phyloP scores from a whole-genome alignment of 768 basidiomycete genomes.

The Cystofilobasidium capitatum region DNA sequence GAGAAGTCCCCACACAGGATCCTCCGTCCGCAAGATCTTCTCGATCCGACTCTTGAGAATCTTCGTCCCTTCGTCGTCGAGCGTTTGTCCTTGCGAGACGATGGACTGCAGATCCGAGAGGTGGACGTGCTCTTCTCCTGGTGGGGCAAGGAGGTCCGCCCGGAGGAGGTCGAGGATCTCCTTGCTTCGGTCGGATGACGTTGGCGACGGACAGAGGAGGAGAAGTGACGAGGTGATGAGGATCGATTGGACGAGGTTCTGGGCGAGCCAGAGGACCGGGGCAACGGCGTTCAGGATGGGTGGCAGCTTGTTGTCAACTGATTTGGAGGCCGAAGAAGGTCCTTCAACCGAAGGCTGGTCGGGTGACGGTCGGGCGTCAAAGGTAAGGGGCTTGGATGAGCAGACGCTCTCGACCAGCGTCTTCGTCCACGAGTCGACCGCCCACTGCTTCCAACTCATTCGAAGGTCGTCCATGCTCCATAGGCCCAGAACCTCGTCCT shows the following conservation, averaged over 20 bases:
- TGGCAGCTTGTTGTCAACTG: not conserved
- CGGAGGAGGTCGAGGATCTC: constrained; percentile 1
- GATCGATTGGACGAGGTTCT: constrained; percentile 14
- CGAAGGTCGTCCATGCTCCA: not conserved
- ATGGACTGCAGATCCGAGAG: constrained; percentile 7
- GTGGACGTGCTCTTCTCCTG: not conserved
- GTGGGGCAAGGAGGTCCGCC: constrained; percentile 5
- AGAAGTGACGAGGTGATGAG: constrained; percentile 12
- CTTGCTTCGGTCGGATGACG: not conserved
- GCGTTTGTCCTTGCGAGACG: not conserved
- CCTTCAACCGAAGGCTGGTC: not conserved
- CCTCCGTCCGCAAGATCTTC: constrained; percentile 4
- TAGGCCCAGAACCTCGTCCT: not conserved
- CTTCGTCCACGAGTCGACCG: not conserved
- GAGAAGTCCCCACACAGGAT: constrained; percentile 12
- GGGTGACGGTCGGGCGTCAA: too few relatives aligned
- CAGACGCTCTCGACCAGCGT: not conserved
- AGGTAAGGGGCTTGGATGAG: not conserved
- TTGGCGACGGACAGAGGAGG: not conserved
- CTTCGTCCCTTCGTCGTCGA: not conserved
- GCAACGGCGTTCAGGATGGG: constrained; percentile 1
- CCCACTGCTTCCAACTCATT: not conserved
- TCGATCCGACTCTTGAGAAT: not conserved
- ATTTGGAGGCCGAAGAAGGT: not conserved
- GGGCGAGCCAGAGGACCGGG: constrained; percentile 4